Conservation (phyloP, 495 filamentous ascomycete species). For the Xylaria curta region DNA sequence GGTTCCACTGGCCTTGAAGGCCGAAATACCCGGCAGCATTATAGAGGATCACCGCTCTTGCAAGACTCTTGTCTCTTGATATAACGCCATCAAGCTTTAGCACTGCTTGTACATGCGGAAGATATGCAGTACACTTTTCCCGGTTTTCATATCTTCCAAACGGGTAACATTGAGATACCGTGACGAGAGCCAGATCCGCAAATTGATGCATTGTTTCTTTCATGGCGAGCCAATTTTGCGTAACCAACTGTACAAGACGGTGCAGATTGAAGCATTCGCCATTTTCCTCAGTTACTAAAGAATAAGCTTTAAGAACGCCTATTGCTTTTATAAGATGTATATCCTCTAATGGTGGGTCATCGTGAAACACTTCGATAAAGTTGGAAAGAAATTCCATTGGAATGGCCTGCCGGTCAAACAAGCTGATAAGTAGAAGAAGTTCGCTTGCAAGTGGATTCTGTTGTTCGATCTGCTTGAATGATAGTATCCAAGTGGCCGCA, state of each 20-base stretch:
- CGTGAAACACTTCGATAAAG: background rate
- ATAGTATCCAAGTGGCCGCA: slow-evolving; percentile 46
- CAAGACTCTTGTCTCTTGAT: slow-evolving; percentile 22
- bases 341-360: background rate
- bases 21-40: background rate
- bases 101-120: slow-evolving; percentile 42
- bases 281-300: slow-evolving; percentile 42
- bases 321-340: slow-evolving; percentile 44
- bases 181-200: slow-evolving; percentile 41
- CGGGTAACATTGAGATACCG: slow-evolving; percentile 44
- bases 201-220: slow-evolving; percentile 30
- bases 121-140: slow-evolving; percentile 42
- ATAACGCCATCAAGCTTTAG: background rate
- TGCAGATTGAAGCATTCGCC: slow-evolving; percentile 46
- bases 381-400: slow-evolving; percentile 42
- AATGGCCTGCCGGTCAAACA: slow-evolving; percentile 52
- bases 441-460: slow-evolving; percentile 47
- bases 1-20: slow-evolving; percentile 33
- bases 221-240: slow-evolving; percentile 49
- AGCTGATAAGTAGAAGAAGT: slow-evolving; percentile 52
- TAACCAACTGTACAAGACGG: slow-evolving; percentile 52
- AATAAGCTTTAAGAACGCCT: slow-evolving; percentile 50
- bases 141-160: slow-evolving; percentile 42
- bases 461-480: slow-evolving; percentile 48
- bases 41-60: slow-evolving; percentile 25